Percentiles rank a stretch among this genome's conserved stretches.
Evolutionary conservation across 768 basidiomycete genomes (phyloP).

Genomic region (Hemileccinum impolitum): DNA sequence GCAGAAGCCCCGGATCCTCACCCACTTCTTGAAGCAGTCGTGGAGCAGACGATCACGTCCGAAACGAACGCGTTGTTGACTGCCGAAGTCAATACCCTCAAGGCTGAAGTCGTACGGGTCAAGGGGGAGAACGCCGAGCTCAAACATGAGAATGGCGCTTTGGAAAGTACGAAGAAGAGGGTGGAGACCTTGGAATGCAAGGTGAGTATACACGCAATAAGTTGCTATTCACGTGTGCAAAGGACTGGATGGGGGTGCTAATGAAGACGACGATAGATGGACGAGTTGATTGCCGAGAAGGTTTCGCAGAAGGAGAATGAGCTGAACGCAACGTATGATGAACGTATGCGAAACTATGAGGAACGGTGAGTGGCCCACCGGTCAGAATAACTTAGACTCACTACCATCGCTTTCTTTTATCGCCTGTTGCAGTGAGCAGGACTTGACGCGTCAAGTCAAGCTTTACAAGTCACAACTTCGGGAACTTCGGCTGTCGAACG

Average conservation of each 20-base stretch:
- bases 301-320: slow-evolving; percentile 94
- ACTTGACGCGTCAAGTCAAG: slow-evolving; percentile 88
- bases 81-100: slow-evolving; percentile 74
- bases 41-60: slow-evolving; percentile 92
- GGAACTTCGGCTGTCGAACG: slow-evolving; percentile 87
- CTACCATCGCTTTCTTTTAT: neutral
- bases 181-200: slow-evolving; percentile 81
- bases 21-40: slow-evolving; percentile 90
- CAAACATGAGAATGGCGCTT: slow-evolving; percentile 60
- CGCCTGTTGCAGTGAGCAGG: slow-evolving; percentile 67
- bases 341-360: slow-evolving; percentile 92
- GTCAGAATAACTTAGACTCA: neutral
- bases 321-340: slow-evolving; percentile 94
- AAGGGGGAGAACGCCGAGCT: slow-evolving; percentile 83
- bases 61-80: slow-evolving; percentile 21
- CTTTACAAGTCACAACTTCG: slow-evolving; percentile 85
- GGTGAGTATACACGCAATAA: slow-evolving; percentile 38
- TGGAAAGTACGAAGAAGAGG: slow-evolving; percentile 72
- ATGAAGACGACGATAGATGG: slow-evolving; percentile 64
- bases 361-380: slow-evolving; percentile 61
- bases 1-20: slow-evolving; percentile 98
- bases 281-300: slow-evolving; percentile 84
- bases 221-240: neutral
- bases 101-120: slow-evolving; percentile 67
- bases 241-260: neutral